A percentile compares a stretch with the other conserved stretches of the same genome.
These are phyloP conservation scores for Lonicera japonica DNA, from an alignment of 129 eudicot species.

Conservation along the genomic window DNA sequence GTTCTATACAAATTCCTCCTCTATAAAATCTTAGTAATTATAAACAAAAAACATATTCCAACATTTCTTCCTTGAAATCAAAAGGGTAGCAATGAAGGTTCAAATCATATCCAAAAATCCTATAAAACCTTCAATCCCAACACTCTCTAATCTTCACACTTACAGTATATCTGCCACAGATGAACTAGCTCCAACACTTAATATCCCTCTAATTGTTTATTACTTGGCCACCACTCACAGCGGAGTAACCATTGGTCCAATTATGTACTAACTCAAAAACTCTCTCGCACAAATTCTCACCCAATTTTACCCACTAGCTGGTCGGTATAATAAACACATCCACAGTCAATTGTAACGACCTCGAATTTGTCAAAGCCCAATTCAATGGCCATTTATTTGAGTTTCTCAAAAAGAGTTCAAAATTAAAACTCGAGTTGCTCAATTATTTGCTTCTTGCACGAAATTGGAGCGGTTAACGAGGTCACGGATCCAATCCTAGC, in stretches of 20 bases:
- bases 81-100: constrained; percentile 22
- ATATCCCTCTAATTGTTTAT: constrained; percentile 31
- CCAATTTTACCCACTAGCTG: constrained; percentile 34
- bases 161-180: constrained; percentile 29
- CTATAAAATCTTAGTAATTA: no score
- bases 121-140: constrained; percentile 39
- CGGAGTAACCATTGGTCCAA: not conserved
- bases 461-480: constrained; percentile 29
- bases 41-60: no score
- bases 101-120: constrained; percentile 25
- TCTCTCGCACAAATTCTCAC: constrained; percentile 16
- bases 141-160: constrained; percentile 15
- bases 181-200: constrained; percentile 33
- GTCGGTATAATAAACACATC: constrained; percentile 16
- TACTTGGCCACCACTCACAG: constrained; percentile 9
- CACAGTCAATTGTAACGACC: constrained; percentile 25
- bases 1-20: no score
- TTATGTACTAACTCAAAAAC: not conserved
- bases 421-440: not conserved
- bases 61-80: no score
- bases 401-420: constrained; percentile 2
- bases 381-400: constrained; percentile 12
- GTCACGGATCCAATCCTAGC: constrained; percentile 22
- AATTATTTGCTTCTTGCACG: constrained; percentile 20
- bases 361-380: constrained; percentile 15